Base-by-base conservation (phyloP, 106 monocot genomes). In the Phalaenopsis equestris region DNA sequence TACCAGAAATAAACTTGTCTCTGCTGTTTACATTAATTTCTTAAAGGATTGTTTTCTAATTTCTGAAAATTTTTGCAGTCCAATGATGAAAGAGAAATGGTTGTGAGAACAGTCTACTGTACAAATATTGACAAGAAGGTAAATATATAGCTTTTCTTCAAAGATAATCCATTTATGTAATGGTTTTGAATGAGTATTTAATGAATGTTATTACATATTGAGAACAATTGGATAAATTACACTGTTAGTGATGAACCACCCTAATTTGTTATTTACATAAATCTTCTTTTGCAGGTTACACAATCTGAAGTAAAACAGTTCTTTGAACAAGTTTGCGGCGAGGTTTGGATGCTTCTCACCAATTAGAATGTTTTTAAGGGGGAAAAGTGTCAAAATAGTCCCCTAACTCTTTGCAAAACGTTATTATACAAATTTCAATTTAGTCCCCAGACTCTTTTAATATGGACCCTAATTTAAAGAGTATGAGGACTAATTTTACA, bases 111-210 rank as follows among this genome's bases (percentile, higher is more conserved):
- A 64, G 81, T 91, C 16, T 91, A 89, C 80, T 91, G 91, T 81
- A 89, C 87, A 38, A 91, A 91, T 64, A 91, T 91, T 77, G 91
- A 91, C 79, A 91, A 85, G 80, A 86, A 87, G 91, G 91, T 91
- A 78, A 4, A 30, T 10, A 21, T 4, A 42, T 37, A 24, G 36
- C 76, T 75, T 36, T 75, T 42, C 19, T 14, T 52, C 52, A 12
- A 52, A 8, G 18, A 61, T 61, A 3, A 21, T 61, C 6, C 21
- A 61, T 61, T 18, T n/a, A 23, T 61, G 3, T 17, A 58, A n/a
- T 19, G 58, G n/a, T 58, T 8, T 58, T 58, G 58, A 58, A n/a
- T 18, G 58, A 58, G 6, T 30, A 30, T 61, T 52, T 18, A 61
- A n/a, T 23, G 5, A 61, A 58, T 58, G 57, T 19, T 58, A 19